Conservation (phyloP, 441 rosid genomes). For the Brassica balearica region DNA sequence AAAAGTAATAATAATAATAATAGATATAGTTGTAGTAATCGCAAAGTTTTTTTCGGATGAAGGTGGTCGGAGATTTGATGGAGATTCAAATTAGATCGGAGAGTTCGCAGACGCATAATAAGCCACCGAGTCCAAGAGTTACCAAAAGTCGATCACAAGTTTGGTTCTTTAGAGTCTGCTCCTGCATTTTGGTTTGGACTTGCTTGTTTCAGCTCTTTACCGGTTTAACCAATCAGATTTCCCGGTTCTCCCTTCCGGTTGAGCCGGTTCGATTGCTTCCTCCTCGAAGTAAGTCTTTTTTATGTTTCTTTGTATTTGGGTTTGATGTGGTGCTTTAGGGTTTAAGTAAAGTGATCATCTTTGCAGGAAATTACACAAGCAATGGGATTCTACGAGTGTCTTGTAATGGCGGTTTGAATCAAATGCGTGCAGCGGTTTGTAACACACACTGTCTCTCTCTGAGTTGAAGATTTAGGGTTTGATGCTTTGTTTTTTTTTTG, state of each 20-base stretch:
- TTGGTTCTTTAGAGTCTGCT: slow-evolving; percentile 79
- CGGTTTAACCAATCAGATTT: slow-evolving; percentile 51
- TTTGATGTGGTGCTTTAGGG: slow-evolving; percentile 12
- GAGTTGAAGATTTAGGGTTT: slow-evolving; percentile 8
- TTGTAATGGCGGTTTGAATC: slow-evolving; percentile 99
- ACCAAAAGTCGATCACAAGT: slow-evolving; percentile 69
- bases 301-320: not conserved
- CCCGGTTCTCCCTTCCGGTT: slow-evolving; percentile 47
- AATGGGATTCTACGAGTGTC: slow-evolving; percentile 83
- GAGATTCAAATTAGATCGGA: no score
- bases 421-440: slow-evolving; percentile 98
- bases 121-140: slow-evolving; percentile 45
- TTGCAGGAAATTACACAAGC: slow-evolving; percentile 81
- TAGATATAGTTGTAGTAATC: no score
- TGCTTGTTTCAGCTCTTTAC: slow-evolving; percentile 85
- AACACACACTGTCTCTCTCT: not conserved
- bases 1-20: no score
- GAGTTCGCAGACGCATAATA: no score
- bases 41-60: no score
- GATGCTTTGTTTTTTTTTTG: not conserved
- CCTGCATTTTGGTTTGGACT: slow-evolving; percentile 85
- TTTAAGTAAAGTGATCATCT: slow-evolving; percentile 20
- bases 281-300: slow-evolving; percentile 57
- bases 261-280: slow-evolving; percentile 46
- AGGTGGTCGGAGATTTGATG: no score